phyloP scores from a whole-genome alignment of 192 early-diverging fungal species.

The Coemansia sp. region DNA sequence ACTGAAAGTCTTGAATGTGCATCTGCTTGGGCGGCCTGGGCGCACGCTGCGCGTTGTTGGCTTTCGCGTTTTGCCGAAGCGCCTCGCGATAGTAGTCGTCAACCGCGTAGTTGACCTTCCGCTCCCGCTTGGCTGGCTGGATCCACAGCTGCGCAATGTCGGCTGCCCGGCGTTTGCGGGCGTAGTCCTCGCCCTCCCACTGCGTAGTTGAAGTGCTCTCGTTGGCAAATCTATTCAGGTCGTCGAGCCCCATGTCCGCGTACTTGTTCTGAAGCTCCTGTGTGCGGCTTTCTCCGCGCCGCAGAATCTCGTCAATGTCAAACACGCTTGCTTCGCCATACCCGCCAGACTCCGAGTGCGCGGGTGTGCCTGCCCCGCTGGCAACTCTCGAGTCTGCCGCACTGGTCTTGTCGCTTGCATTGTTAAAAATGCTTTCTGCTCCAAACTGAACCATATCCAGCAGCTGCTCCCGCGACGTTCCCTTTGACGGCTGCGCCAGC shows the following conservation, averaged over 20 bases:
- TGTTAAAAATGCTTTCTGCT: conserved; percentile 77
- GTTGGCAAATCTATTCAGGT: conserved; percentile 83
- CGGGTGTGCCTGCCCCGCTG: conserved; percentile 31
- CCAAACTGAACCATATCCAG: conserved; percentile 97
- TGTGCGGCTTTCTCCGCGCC: conserved; percentile 82
- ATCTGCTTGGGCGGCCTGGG: conserved; percentile 67
- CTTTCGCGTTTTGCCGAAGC: conserved; percentile 61
- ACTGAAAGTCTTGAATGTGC: conserved; percentile 85
- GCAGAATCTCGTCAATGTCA: conserved; percentile 80
- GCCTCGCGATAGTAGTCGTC: conserved; percentile 92
- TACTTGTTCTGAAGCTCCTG: conserved; percentile 86
- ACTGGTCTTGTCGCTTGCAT: conserved; percentile 13
- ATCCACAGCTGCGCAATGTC: conserved; percentile 68
- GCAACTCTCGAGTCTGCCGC: conserved; percentile 19
- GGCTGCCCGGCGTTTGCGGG: conserved; percentile 56
- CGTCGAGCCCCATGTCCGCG: conserved; percentile 84
- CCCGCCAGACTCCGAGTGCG: conserved; percentile 40
- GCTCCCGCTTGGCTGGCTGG: conserved; percentile 89
- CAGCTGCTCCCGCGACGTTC: conserved; percentile 54
- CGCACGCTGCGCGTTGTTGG: conserved; percentile 57
- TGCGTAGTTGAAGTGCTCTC: conserved; percentile 72
- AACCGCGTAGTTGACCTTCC: conserved; percentile 85
- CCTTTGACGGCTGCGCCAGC: conserved; percentile 65
- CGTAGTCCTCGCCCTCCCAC: conserved; percentile 97
- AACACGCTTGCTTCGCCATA: conserved; percentile 15